Conservation (phyloP, 441 rosid genomes). For the Sinapis alba region DNA sequence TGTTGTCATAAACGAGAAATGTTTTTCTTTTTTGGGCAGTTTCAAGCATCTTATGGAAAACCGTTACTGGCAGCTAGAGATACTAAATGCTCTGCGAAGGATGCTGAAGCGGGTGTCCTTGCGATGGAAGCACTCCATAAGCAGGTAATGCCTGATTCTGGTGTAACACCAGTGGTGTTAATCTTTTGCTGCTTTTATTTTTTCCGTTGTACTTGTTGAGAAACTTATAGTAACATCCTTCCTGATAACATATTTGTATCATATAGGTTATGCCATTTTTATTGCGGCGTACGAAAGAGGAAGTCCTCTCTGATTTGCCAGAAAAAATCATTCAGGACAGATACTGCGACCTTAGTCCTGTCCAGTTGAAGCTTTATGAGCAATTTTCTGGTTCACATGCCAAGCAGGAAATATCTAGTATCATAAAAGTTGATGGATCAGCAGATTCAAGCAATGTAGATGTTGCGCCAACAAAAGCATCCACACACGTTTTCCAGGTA, state of each 20-base stretch:
- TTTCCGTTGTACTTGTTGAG: not conserved
- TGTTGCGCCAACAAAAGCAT: constrained; percentile 70
- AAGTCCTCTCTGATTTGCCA: constrained; percentile 95
- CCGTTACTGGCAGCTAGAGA: constrained; percentile 97
- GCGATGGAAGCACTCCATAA: constrained; percentile 99
- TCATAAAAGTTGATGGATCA: constrained; percentile 75
- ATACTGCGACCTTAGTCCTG: constrained; percentile 91
- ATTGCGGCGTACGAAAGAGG: constrained; percentile 95
- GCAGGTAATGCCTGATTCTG: constrained; percentile 62
- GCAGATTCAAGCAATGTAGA: constrained; percentile 54
- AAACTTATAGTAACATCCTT: constrained; percentile 1
- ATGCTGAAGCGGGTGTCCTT: constrained; percentile 98
- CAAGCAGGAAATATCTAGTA: constrained; percentile 86
- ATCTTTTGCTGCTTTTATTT: too few species aligned
- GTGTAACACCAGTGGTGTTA: constrained; percentile 2
- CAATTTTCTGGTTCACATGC: constrained; percentile 93
- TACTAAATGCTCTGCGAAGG: constrained; percentile 97
- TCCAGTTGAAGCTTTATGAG: constrained; percentile 91
- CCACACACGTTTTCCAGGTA: constrained; percentile 99
- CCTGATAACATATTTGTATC: constrained; percentile 26
- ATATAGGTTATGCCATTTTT: constrained; percentile 97
- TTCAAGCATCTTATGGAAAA: constrained; percentile 97
- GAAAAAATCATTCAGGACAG: constrained; percentile 99
- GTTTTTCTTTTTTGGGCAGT: constrained; percentile 58
- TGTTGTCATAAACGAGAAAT: constrained; percentile 19